phyloP scores from a whole-genome alignment of 2,329 filamentous ascomycete genomes.

The Diaporthe ilicicola region DNA sequence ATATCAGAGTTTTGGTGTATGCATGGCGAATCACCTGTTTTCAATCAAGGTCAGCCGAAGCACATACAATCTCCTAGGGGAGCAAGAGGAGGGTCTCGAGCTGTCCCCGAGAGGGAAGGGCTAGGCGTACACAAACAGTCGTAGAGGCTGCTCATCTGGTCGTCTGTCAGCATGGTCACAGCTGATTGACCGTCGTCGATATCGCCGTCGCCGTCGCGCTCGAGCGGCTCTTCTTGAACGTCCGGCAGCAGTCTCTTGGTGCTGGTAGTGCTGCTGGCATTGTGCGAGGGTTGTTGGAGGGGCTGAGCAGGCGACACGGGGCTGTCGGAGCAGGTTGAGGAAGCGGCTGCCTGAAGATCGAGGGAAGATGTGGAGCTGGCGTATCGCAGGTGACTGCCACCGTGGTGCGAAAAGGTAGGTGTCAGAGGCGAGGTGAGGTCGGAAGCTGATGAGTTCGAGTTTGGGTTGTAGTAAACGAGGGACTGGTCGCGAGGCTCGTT shows the following conservation, averaged over 20 bases:
- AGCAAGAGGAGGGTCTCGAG: neutral
- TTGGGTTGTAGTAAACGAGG: conserved; percentile 50
- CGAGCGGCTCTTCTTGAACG: conserved; percentile 83
- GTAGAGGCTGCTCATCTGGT: conserved; percentile 58
- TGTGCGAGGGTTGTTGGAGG: conserved; percentile 31
- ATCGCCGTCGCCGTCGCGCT: conserved; percentile 68
- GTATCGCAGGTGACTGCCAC: conserved; percentile 63
- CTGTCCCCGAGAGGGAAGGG: neutral
- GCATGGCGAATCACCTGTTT: conserved; percentile 68
- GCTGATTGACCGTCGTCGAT: conserved; percentile 53
- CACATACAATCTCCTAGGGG: neutral
- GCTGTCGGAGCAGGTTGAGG: conserved; percentile 53
- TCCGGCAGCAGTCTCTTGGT: conserved; percentile 79
- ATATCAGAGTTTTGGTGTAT: conserved; percentile 59
- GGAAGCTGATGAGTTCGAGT: conserved; percentile 66
- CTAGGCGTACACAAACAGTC: conserved; percentile 77
- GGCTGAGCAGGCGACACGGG: conserved; percentile 64
- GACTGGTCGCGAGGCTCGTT: conserved; percentile 19
- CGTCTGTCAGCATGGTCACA: conserved; percentile 57
- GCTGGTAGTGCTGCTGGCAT: conserved; percentile 46
- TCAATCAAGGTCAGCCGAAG: conserved; percentile 4
- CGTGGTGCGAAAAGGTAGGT: conserved; percentile 68
- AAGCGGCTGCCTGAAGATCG: conserved; percentile 60
- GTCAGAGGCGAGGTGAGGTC: conserved; percentile 76
- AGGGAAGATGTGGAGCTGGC: conserved; percentile 82